These are phyloP conservation scores for Nicotiana knightiana DNA, from an alignment of 257 asterid genomes.

Conservation along the genomic window DNA sequence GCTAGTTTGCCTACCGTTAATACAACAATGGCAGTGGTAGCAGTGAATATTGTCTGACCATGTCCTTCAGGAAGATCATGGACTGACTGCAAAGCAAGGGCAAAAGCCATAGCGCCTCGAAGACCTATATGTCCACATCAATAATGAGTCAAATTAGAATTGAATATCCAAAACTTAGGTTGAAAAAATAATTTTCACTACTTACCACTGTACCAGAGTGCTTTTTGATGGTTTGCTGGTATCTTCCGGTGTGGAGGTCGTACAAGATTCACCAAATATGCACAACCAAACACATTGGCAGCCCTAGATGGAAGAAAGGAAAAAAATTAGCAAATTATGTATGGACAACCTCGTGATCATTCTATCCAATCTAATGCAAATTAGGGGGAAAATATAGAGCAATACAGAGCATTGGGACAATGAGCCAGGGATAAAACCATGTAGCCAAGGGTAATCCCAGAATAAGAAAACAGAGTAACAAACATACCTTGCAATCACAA, in stretches of 20 bases:
- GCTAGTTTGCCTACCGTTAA: conserved; percentile 46
- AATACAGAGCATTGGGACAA: conserved; percentile 1
- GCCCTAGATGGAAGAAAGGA: conserved; percentile 56
- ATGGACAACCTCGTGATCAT: conserved; percentile 11
- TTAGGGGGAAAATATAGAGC: neutral
- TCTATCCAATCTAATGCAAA: conserved; percentile 7
- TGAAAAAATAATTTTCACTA: conserved; percentile 10
- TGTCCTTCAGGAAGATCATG: conserved; percentile 99
- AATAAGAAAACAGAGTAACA: conserved; percentile 2
- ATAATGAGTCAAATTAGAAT: conserved; percentile 1
- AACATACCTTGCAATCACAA: conserved; percentile 87
- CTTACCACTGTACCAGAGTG: conserved; percentile 99
- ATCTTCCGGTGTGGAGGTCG: conserved; percentile 81
- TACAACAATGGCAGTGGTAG: conserved; percentile 98
- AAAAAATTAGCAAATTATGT: conserved; percentile 16
- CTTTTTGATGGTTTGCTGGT: conserved; percentile 93
- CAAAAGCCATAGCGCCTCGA: conserved; percentile 99
- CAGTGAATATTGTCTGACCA: conserved; percentile 94
- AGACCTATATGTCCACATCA: conserved; percentile 55
- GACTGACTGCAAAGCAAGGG: conserved; percentile 89
- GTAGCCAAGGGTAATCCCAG: neutral
- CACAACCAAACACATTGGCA: conserved; percentile 97
- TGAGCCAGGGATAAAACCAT: neutral
- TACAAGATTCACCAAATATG: conserved; percentile 82
- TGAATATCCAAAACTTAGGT: conserved; percentile 3